phyloP scores from a whole-genome alignment of 1,284 basidiomycete genomes.

The Stereum hirsutum region DNA sequence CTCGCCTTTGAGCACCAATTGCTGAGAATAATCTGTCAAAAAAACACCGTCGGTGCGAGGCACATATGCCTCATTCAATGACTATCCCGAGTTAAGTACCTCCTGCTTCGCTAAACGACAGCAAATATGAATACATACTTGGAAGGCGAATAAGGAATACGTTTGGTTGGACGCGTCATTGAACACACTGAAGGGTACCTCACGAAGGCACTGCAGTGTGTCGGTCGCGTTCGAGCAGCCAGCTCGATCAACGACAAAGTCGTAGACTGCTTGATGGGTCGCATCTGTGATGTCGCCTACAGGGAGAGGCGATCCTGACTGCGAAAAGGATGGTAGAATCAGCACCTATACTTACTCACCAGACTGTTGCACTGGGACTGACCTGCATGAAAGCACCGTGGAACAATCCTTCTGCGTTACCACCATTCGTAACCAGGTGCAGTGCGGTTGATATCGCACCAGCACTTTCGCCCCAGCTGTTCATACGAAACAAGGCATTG shows the following conservation, averaged over 20 bases:
- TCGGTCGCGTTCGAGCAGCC: constrained; percentile 22
- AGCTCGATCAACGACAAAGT: constrained; percentile 20
- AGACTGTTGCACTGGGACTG: no score
- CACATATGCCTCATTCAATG: constrained; percentile 13
- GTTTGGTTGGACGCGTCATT: constrained; percentile 18
- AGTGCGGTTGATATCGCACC: background rate
- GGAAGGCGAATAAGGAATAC: constrained; percentile 11
- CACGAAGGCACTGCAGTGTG: constrained; percentile 30
- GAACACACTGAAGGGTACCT: constrained; percentile 20
- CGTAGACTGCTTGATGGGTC: constrained; percentile 20
- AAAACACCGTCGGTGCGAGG: constrained; percentile 21
- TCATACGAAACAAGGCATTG: no score
- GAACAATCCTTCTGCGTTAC: background rate
- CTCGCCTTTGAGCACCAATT: constrained; percentile 12
- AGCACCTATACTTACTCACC: no score
- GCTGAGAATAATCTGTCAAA: constrained; percentile 15
- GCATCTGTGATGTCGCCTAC: constrained; percentile 18
- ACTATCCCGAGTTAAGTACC: constrained; percentile 6
- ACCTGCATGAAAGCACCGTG: background rate
- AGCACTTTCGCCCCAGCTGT: constrained; percentile 1
- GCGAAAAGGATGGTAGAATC: no score
- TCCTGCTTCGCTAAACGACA: background rate
- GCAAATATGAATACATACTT: background rate
- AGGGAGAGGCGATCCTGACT: constrained; percentile 22
- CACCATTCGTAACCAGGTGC: background rate